Conservation (phyloP, 768 basidiomycete species). For the Suillus subluteus region DNA sequence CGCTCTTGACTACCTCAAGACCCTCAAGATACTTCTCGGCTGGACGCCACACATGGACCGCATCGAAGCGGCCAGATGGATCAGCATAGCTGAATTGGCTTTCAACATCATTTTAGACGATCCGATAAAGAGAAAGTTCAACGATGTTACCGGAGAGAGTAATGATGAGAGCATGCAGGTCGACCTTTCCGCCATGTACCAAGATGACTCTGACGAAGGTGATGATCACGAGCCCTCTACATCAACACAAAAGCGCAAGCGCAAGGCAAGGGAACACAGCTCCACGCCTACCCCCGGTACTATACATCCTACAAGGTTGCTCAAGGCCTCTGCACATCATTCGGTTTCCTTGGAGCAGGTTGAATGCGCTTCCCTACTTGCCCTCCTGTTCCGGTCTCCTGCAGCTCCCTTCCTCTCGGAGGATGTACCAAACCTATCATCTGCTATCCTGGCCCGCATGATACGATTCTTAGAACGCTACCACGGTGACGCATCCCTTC, state of each 20-base stretch:
- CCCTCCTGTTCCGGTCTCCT: constrained; percentile 59
- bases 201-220: constrained; percentile 34
- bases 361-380: constrained; percentile 70
- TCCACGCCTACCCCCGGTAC: constrained; percentile 24
- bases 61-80: constrained; percentile 67
- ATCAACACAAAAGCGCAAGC: constrained; percentile 25
- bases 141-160: constrained; percentile 26
- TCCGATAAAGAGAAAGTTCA: constrained; percentile 33
- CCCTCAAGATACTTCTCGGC: constrained; percentile 64
- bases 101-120: constrained; percentile 82
- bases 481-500: constrained; percentile 74
- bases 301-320: constrained; percentile 23
- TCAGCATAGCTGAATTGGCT: constrained; percentile 63
- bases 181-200: constrained; percentile 35
- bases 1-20: constrained; percentile 81
- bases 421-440: constrained; percentile 36
- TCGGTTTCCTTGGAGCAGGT: constrained; percentile 60
- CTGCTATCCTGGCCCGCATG: constrained; percentile 62
- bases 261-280: constrained; percentile 27
- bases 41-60: constrained; percentile 81
- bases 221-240: constrained; percentile 30
- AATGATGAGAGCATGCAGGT: constrained; percentile 18
- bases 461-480: constrained; percentile 67
- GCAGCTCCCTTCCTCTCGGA: constrained; percentile 58
- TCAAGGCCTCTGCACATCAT: constrained; percentile 28